Percentiles rank a stretch among this genome's conserved stretches.
Evolutionary conservation across 805 yeast genomes (phyloP).

Genomic region (Sugiyamaella floridensis): DNA sequence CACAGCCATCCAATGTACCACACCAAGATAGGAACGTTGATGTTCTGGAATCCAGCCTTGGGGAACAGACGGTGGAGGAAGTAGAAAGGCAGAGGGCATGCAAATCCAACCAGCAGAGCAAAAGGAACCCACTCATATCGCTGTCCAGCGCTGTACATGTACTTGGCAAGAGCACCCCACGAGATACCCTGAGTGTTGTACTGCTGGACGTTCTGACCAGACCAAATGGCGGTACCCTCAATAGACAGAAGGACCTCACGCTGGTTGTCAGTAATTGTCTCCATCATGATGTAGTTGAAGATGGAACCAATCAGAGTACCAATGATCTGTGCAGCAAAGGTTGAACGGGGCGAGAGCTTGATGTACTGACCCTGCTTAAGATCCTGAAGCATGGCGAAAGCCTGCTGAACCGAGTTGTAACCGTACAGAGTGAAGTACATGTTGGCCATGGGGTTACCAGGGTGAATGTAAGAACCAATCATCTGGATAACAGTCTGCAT

Average conservation of each 20-base stretch:
- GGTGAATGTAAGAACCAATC: slow-evolving; percentile 49
- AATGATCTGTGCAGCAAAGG: slow-evolving; percentile 43
- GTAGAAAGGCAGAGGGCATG: slow-evolving; percentile 29
- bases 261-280: slow-evolving; percentile 29
- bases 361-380: slow-evolving; percentile 50
- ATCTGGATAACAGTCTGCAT: slow-evolving; percentile 41
- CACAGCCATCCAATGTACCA: slow-evolving; percentile 32
- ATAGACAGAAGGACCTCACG: slow-evolving; percentile 25
- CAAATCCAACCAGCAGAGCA: slow-evolving; percentile 27
- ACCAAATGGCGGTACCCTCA: slow-evolving; percentile 32
- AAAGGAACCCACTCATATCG: slow-evolving; percentile 31
- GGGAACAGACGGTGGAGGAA: slow-evolving; percentile 26
- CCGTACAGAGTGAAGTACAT: slow-evolving; percentile 47
- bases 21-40: slow-evolving; percentile 26
- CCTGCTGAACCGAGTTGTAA: slow-evolving; percentile 56
- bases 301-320: slow-evolving; percentile 25
- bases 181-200: slow-evolving; percentile 34
- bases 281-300: slow-evolving; percentile 28
- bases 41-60: slow-evolving; percentile 25
- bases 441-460: slow-evolving; percentile 49
- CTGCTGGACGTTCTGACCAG: slow-evolving; percentile 33
- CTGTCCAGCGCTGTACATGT: slow-evolving; percentile 27
- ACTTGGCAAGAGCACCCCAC: slow-evolving; percentile 33
- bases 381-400: slow-evolving; percentile 51
- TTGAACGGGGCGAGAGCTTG: slow-evolving; percentile 52